Conservation (phyloP, 2,329 filamentous ascomycete species). For the Ascochyta lentis region DNA sequence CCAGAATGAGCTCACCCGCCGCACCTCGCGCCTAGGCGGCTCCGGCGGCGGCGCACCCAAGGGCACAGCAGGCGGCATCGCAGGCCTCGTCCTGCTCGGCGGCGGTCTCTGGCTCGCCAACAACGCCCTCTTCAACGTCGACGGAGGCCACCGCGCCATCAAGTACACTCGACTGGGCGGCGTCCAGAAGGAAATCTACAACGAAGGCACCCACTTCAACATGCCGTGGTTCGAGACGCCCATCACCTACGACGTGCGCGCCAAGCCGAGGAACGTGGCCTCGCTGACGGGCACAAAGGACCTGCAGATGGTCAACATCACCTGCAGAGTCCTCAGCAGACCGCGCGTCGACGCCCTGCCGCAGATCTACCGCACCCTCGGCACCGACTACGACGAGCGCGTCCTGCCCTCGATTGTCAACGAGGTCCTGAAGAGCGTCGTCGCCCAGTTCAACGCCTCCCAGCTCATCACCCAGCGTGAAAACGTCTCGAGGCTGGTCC, state of each 20-base stretch:
- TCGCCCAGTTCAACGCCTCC: slow-evolving; percentile 97
- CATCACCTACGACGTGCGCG: slow-evolving; percentile 96
- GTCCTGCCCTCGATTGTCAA: slow-evolving; percentile 98
- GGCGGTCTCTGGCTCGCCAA: slow-evolving; percentile 63
- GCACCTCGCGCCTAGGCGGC: slow-evolving; percentile 55
- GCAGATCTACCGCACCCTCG: slow-evolving; percentile 95
- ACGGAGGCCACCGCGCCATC: slow-evolving; percentile 98
- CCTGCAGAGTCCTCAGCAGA: slow-evolving; percentile 95
- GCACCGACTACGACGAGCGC: slow-evolving; percentile 95
- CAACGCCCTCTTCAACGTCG: slow-evolving; percentile 77
- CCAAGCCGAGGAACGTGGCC: slow-evolving; percentile 94
- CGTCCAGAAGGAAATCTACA: slow-evolving; percentile 96
- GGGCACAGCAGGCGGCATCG: slow-evolving; percentile 62
- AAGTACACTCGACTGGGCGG: slow-evolving; percentile 94
- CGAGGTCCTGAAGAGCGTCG: slow-evolving; percentile 98
- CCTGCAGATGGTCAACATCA: slow-evolving; percentile 99
- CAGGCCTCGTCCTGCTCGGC: slow-evolving; percentile 60
- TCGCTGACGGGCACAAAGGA: slow-evolving; percentile 99
- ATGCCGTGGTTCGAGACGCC: slow-evolving; percentile 98
- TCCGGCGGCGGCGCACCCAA: slow-evolving; percentile 58
- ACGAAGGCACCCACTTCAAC: slow-evolving; percentile 94
- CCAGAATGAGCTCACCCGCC: slow-evolving; percentile 64
- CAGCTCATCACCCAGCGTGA: slow-evolving; percentile 99
- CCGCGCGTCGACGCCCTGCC: slow-evolving; percentile 88
- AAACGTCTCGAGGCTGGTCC: slow-evolving; percentile 88